Evolutionary conservation across 192 early-diverging fungal species (phyloP), one percentile per base, ranked within the genome.

Genomic region (Entomortierella parvispora): DNA sequence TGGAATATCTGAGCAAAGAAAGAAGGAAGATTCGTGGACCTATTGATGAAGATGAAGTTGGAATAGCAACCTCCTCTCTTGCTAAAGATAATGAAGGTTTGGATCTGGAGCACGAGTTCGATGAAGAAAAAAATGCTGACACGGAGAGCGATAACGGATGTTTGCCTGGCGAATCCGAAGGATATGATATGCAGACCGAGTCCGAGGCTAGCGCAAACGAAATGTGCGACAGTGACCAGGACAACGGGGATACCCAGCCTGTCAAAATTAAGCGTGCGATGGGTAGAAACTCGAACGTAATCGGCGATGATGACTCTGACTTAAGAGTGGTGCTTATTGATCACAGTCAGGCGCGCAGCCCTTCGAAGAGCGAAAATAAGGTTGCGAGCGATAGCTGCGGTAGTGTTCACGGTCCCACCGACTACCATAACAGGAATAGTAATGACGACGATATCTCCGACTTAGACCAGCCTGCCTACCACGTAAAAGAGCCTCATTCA

Each of bases 261-360:
- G 56, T 65, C 1, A 56, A 56, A 37, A n/a, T 31, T 32, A 56
- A 56, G 33, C 28, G 54, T 12, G 54, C n/a, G 10, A 32, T 26
- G 2, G 31, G 14, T 17, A 25, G 54, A 5, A 56, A 56, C 18
- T 33, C 31, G 32, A 56, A 28, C 0, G 54, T 56, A 12, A 56
- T 56, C 34, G 54, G 31, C 18, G 54, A 56, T 37, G 54, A 56
- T 34, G 54, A 56, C 37, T 5, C 12, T 31, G 54, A 56, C 17
- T 12, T 67, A 51, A 61, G 54, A 12, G 56, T 75, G 10, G 46
- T 50, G n/a, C 8, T 75, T 37, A 51, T 75, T 14, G 63, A 75
- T 47, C 71, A 33, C 11, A 59, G 66, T 12, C 47, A 43, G 37
- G 48, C 50, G 8, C 15, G 15, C 11, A 14, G 34, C 7, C 52